Evolutionary conservation across 371 early-diverging fungal species (phyloP).

Genomic region (Circinella minor): DNA sequence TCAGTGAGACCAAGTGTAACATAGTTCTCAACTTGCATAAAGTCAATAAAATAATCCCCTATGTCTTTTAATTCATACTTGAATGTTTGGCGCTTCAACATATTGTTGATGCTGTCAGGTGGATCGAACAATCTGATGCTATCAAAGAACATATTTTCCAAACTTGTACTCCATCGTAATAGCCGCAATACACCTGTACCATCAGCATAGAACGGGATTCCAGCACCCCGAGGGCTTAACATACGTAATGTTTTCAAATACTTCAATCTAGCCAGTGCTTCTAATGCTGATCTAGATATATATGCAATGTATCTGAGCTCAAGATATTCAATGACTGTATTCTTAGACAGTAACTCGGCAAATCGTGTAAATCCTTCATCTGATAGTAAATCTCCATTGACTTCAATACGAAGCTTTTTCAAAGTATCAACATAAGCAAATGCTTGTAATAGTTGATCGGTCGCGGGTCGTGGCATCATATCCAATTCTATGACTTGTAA

Average conservation of each 20-base stretch:
- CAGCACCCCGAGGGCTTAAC: neutral
- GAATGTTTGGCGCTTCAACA: neutral
- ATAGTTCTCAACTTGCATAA: neutral
- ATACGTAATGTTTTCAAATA: neutral
- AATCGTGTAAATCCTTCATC: neutral
- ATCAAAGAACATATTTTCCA: neutral
- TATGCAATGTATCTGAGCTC: neutral
- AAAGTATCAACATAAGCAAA: neutral
- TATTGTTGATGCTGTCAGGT: neutral
- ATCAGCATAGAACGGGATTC: neutral
- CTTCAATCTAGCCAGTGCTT: neutral
- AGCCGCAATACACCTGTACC: neutral
- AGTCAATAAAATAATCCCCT: neutral
- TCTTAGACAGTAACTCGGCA: neutral
- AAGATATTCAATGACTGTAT: neutral
- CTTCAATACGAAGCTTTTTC: neutral
- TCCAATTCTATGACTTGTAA: neutral
- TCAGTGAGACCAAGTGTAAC: neutral
- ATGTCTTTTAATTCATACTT: constrained; percentile 4
- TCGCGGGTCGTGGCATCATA: neutral
- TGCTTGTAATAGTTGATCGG: neutral
- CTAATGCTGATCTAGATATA: neutral
- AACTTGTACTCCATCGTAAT: neutral
- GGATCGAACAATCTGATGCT: neutral
- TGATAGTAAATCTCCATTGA: neutral